Conservation (phyloP, 129 eudicot genomes). For the Calendula officinalis region DNA sequence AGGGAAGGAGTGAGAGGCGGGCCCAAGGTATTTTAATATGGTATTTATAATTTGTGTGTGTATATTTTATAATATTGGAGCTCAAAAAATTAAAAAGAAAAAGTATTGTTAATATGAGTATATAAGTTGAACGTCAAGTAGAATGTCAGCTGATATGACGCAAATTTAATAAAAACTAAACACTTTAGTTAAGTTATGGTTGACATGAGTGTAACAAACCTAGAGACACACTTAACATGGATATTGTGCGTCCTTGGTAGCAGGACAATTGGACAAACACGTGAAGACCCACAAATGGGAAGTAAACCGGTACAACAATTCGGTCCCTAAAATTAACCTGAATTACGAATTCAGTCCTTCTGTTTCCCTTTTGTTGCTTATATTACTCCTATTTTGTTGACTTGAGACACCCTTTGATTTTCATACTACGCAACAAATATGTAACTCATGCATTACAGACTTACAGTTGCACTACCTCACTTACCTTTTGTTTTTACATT, state of each 20-base stretch:
- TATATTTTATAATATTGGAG: too few species aligned
- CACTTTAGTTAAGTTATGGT: too few species aligned
- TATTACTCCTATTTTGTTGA: neutral
- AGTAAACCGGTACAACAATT: slow-evolving; percentile 23
- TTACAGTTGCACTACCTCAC: slow-evolving; percentile 11
- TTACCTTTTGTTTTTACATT: slow-evolving; percentile 6
- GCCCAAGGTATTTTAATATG: too few species aligned
- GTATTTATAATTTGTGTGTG: too few species aligned
- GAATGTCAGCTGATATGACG: too few species aligned
- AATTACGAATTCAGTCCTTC: slow-evolving; percentile 9
- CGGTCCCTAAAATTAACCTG: slow-evolving; percentile 23
- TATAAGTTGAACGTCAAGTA: too few species aligned
- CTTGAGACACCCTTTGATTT: neutral
- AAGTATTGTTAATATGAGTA: too few species aligned
- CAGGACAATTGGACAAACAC: slow-evolving; percentile 27
- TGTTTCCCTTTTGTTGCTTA: neutral
- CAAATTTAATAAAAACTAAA: too few species aligned
- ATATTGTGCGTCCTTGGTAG: slow-evolving; percentile 30
- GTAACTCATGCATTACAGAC: too few species aligned
- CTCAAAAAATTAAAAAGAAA: too few species aligned
- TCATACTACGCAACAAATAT: slow-evolving; percentile 3
- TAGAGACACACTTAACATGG: slow-evolving; percentile 21
- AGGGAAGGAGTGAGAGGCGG: too few species aligned
- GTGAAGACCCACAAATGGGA: slow-evolving; percentile 29
- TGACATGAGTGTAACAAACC: slow-evolving; percentile 23